Evolutionary conservation across 2,329 filamentous ascomycete species (phyloP).

Genomic region (Juglanconis sp.): DNA sequence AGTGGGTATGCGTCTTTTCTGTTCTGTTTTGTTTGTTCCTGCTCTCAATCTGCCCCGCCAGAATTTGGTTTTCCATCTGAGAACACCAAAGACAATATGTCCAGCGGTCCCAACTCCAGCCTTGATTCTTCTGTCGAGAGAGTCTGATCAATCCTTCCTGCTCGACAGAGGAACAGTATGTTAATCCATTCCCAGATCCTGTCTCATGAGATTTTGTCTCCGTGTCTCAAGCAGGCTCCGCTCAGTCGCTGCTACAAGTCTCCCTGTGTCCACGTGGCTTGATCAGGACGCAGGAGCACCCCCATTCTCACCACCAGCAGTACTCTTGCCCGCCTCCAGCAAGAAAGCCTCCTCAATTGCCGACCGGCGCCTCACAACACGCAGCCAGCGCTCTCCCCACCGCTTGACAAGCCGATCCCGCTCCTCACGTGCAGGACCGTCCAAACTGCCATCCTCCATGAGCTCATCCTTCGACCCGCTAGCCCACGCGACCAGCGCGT

Average conservation of each 20-base stretch:
- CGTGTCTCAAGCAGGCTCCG: neutral
- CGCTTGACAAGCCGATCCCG: slow-evolving; percentile 64
- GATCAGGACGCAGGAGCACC: neutral
- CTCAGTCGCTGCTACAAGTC: neutral
- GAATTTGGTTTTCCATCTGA: too few species aligned
- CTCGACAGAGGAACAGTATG: too few species aligned
- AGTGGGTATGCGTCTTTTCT: too few species aligned
- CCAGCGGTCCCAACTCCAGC: too few species aligned
- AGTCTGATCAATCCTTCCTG: too few species aligned
- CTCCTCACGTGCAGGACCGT: slow-evolving; percentile 47
- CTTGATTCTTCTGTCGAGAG: too few species aligned
- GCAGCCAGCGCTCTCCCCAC: slow-evolving; percentile 84
- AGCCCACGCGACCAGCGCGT: slow-evolving; percentile 71
- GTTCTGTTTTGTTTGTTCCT: too few species aligned
- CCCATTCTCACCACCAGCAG: neutral
- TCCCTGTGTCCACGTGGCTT: too few species aligned
- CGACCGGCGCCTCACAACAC: slow-evolving; percentile 76
- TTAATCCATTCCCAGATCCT: too few species aligned
- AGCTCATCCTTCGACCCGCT: slow-evolving; percentile 70
- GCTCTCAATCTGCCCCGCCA: too few species aligned
- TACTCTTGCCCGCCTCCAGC: slow-evolving; percentile 32
- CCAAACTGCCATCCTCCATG: slow-evolving; percentile 54
- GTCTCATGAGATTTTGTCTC: too few species aligned
- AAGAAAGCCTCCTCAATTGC: slow-evolving; percentile 79
- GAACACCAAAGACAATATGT: too few species aligned